phyloP scores from a whole-genome alignment of 2,329 filamentous ascomycete genomes.

The Talaromyces verruculosus region DNA sequence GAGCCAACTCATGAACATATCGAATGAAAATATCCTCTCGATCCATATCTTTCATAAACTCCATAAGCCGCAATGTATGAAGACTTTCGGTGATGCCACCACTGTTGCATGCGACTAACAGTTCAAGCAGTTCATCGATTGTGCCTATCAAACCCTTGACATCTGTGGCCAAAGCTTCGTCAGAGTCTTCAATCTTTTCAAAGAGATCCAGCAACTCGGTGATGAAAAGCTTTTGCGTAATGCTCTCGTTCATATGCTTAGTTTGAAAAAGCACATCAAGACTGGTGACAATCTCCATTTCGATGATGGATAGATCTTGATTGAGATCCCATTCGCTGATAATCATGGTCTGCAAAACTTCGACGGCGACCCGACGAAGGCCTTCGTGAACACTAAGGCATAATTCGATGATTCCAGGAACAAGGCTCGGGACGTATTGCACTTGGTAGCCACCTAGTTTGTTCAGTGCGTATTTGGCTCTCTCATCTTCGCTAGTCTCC shows the following conservation, averaged over 20 bases:
- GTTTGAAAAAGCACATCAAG: slow-evolving; percentile 87
- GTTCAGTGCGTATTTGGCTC: slow-evolving; percentile 70
- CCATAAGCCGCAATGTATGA: slow-evolving; percentile 87
- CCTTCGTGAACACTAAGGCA: slow-evolving; percentile 95
- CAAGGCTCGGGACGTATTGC: slow-evolving; percentile 90
- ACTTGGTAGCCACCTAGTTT: slow-evolving; percentile 97
- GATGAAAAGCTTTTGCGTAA: slow-evolving; percentile 90
- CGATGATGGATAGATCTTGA: slow-evolving; percentile 84
- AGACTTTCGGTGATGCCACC: slow-evolving; percentile 75
- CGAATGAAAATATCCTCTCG: slow-evolving; percentile 96
- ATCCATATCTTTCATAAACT: slow-evolving; percentile 93
- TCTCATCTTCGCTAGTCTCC: slow-evolving; percentile 83
- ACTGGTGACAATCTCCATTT: slow-evolving; percentile 95
- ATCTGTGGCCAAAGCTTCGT: slow-evolving; percentile 73
- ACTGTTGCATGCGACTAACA: slow-evolving; percentile 85
- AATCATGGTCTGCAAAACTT: slow-evolving; percentile 96
- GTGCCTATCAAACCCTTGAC: slow-evolving; percentile 78
- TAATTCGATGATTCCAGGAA: slow-evolving; percentile 87
- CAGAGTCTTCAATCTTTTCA: slow-evolving; percentile 64
- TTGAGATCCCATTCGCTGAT: slow-evolving; percentile 97
- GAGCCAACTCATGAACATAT: slow-evolving; percentile 88
- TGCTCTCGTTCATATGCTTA: slow-evolving; percentile 81
- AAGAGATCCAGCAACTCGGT: slow-evolving; percentile 81
- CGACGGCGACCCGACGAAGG: slow-evolving; percentile 81
- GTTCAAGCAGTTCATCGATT: slow-evolving; percentile 84